Evolutionary conservation across 176 grass and related monocot species (phyloP), one percentile per base, ranked within the genome.

Genomic region (Musa troglodytarum): DNA sequence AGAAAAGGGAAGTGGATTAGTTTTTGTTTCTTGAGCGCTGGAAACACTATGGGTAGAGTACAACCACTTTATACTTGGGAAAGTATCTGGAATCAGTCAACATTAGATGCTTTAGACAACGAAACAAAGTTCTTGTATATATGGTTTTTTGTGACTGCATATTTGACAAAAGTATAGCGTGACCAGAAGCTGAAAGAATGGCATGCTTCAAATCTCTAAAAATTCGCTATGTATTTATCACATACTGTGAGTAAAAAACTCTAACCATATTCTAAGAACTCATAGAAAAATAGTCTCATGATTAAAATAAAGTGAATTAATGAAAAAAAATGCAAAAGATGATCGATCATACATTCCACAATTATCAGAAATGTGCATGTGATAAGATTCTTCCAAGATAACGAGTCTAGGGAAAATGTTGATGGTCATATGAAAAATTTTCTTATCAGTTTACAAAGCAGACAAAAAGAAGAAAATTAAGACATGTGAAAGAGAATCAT

Each of bases 401-500:
- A n/a, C 8, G 8, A 61, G 16, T 1, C 34, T 43, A 43, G 9
- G 19, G 57, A 61, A 61, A 61, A 61, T 20, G 57, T 19, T 61
- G 1, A 61, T 19, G 8, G 7, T n/a, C 57, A 61, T 61, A 21
- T 7, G 17, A 61, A 17, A 8, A 19, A 20, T 4, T 43, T 7
- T 61, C 16, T 61, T 21, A 7, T 7, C 16, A 15, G 3, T n/a
- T 22, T 15, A 52, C 19, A 53, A 53, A 75, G 23, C 6, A 23
- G 20, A 75, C 20, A 61, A 75, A 43, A 75, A 61, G 68, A 50
- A 54, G 50, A 66, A 24, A 71, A 73, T n/a, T 51, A 53, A 25
- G 54, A 49, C 50, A 68, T 50, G 22, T 52, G 13, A 56, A 52
- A 59, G 16, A 73, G 68, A 69, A 78, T 15, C 86, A 82, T 93